A percentile compares a stretch with the other conserved stretches of the same genome.
These are phyloP conservation scores for Neodidymelliopsis sp. DNA, from an alignment of 2,329 filamentous ascomycete genomes.

Conservation along the genomic window DNA sequence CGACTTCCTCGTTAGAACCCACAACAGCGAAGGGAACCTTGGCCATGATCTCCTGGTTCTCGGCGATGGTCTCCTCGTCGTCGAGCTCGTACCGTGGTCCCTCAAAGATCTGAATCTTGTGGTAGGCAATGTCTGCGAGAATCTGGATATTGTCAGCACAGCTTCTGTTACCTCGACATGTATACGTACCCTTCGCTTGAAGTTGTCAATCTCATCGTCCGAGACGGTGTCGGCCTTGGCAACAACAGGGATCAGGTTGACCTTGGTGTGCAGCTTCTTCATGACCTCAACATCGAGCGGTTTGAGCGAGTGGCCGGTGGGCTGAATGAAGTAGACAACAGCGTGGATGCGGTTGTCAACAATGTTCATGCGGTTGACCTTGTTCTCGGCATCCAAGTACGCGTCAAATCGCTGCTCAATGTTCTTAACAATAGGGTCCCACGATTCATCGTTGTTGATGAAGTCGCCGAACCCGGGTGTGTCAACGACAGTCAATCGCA, in stretches of 20 bases:
- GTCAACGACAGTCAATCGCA: slow-evolving; percentile 95
- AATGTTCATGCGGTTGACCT: slow-evolving; percentile 99
- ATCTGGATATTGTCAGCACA: slow-evolving; percentile 67
- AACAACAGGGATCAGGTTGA: slow-evolving; percentile 99
- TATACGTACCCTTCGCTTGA: slow-evolving; percentile 90
- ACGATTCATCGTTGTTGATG: slow-evolving; percentile 99
- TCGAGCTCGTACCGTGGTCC: slow-evolving; percentile 98
- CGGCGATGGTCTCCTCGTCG: slow-evolving; percentile 98
- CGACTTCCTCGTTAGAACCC: slow-evolving; percentile 94
- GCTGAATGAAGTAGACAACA: slow-evolving; percentile 99
- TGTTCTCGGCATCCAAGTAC: slow-evolving; percentile 99
- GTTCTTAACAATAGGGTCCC: slow-evolving; percentile 98
- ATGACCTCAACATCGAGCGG: slow-evolving; percentile 99
- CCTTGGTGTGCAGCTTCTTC: slow-evolving; percentile 99
- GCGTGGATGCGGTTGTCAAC: slow-evolving; percentile 99
- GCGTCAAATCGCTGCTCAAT: slow-evolving; percentile 99
- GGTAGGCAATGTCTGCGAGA: slow-evolving; percentile 93
- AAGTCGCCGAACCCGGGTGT: slow-evolving; percentile 99
- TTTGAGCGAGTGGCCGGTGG: slow-evolving; percentile 97
- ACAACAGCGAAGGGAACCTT: slow-evolving; percentile 99
- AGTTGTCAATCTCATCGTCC: slow-evolving; percentile 91
- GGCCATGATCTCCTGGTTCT: slow-evolving; percentile 99
- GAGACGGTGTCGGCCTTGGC: slow-evolving; percentile 98
- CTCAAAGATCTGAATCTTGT: slow-evolving; percentile 99
- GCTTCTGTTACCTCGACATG: neutral